phyloP scores from a whole-genome alignment of 2,329 filamentous ascomycete genomes.

The Cytospora piceae region DNA sequence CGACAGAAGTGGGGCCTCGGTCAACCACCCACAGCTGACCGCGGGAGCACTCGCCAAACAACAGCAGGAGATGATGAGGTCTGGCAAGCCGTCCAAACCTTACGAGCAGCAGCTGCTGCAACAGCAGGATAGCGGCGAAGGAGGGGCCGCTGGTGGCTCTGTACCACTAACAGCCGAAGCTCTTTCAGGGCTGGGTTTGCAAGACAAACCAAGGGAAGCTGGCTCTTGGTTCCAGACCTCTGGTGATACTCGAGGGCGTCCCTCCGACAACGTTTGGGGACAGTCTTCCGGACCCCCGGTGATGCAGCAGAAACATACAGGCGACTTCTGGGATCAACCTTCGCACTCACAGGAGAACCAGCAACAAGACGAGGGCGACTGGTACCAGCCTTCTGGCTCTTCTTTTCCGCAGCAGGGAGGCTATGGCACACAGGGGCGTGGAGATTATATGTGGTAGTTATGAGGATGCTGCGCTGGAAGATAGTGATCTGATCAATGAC shows the following conservation, averaged over 20 bases:
- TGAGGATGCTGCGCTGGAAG: not conserved
- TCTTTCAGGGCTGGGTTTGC: conserved; percentile 6
- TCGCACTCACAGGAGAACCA: not conserved
- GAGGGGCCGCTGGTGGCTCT: not conserved
- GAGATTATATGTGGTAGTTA: not conserved
- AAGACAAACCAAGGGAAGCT: not conserved
- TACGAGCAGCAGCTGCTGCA: not conserved
- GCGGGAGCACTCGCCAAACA: conserved; percentile 2
- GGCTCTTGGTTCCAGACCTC: not conserved
- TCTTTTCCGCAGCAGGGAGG: not conserved
- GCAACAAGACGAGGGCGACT: not conserved
- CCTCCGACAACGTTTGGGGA: not conserved
- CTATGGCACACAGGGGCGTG: not conserved
- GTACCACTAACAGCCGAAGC: conserved; percentile 10
- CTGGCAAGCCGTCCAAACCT: not conserved
- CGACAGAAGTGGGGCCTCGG: not conserved
- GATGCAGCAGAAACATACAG: not conserved
- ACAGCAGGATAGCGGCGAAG: not conserved
- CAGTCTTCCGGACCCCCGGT: not conserved
- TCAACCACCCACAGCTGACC: conserved; percentile 5
- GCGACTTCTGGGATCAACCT: not conserved
- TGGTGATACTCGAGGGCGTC: not conserved
- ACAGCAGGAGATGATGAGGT: not conserved
- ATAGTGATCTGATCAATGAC: not conserved
- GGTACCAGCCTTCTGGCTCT: not conserved